Base-by-base conservation (phyloP, 805 yeast genomes). In the Candida jianshihensis region DNA sequence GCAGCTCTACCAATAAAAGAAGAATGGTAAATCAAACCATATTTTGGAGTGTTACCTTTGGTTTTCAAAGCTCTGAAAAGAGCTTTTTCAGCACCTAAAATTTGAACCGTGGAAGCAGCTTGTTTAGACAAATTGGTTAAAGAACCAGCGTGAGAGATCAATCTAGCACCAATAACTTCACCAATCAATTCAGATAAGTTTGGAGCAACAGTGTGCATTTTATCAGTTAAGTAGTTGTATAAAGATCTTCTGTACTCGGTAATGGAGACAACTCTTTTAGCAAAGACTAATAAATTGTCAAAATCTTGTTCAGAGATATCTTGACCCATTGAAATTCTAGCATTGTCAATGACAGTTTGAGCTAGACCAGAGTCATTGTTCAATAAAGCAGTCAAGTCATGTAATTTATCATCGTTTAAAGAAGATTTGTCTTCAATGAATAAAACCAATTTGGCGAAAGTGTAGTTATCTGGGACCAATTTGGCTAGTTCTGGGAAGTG, bases 21-120 rank as follows among this genome's bases (percentile, higher is more conserved):
- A 38, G 97, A 95, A 61, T 92, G 97, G 71, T 92, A 92, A 53
- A 92, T 75, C 60, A 92, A 72, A 70, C 98, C 98, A 60, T 92
- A 92, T 66, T 92, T 92, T 59, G 98, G 98, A 42, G 98, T 92
- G 66, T 92, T 95, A 58, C 89, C 96, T 68, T 92, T 92, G 43
- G 98, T 92, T 73, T 92, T 92, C 61, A 92, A 78, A 47, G 98
- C 98, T 71, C 98, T 82, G 78, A 92, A 92, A 45, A 92, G 73
- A 28, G 98, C 98, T 77, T 92, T 92, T 70, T 92, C 98, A 47
- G 98, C 97, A 64, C 98, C 98, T 61, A 92, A 73, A 47, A 92
- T 92, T 73, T 92, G 98, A 42, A 92, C 97, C 41, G 98, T 92
- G 18, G 98, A 92, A 39, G 98, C 98, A 56, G 98, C 97, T 70